phyloP scores from a whole-genome alignment of 768 basidiomycete species.

The Lactarius quietus region DNA sequence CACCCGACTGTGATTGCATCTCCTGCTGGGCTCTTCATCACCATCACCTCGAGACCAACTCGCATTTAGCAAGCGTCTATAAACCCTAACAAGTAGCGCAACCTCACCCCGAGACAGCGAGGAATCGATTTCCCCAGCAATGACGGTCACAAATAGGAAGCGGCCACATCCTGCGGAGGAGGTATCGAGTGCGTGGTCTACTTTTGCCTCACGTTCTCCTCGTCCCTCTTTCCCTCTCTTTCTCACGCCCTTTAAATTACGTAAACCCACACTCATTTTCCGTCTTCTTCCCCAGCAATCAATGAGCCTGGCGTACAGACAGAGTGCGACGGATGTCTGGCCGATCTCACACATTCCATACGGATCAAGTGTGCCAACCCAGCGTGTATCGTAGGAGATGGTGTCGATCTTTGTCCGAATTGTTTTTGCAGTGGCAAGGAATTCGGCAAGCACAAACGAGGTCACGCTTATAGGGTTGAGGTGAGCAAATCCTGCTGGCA shows the following conservation, averaged over 20 bases:
- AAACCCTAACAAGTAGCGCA: neutral
- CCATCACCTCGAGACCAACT: neutral
- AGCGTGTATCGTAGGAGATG: constrained; percentile 65
- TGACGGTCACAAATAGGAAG: constrained; percentile 69
- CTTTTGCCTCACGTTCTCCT: constrained; percentile 21
- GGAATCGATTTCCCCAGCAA: constrained; percentile 28
- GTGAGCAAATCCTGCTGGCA: constrained; percentile 41
- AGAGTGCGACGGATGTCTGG: constrained; percentile 77
- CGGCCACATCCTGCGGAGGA: constrained; percentile 61
- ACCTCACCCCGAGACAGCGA: neutral
- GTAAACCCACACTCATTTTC: constrained; percentile 25
- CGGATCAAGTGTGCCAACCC: constrained; percentile 94
- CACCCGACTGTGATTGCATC: neutral
- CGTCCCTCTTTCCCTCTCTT: constrained; percentile 22
- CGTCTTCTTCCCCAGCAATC: constrained; percentile 44
- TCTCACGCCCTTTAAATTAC: constrained; percentile 33
- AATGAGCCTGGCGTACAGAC: constrained; percentile 82
- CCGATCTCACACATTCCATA: constrained; percentile 93
- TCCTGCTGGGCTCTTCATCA: neutral
- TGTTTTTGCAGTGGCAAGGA: constrained; percentile 95
- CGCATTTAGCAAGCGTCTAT: neutral
- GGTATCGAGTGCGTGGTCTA: constrained; percentile 49
- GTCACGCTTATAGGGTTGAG: constrained; percentile 89
- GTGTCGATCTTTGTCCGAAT: constrained; percentile 88
- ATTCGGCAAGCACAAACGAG: constrained; percentile 77